These are phyloP conservation scores for Rubia peregrina DNA, from an alignment of 305 asterid genomes.

Conservation along the genomic window DNA sequence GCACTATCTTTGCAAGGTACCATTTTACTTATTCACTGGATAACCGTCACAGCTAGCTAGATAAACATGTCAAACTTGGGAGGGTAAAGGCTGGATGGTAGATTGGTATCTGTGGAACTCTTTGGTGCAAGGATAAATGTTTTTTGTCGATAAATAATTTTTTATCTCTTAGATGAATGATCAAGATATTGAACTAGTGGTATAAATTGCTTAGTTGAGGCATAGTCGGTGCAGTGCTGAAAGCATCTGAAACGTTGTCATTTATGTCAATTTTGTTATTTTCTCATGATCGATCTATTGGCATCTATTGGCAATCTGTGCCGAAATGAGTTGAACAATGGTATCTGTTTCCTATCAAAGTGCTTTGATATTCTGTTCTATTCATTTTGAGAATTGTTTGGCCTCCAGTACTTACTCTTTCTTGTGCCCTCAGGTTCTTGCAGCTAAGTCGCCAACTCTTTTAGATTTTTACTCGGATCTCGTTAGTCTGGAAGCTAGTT, in stretches of 20 bases:
- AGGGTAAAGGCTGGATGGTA: neutral
- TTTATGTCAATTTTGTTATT: neutral
- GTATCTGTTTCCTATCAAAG: neutral
- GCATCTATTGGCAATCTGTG: neutral
- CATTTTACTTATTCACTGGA: neutral
- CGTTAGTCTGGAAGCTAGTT: constrained; percentile 72
- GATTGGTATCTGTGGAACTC: neutral
- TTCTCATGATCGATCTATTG: neutral
- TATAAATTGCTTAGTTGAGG: neutral
- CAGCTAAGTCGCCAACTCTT: constrained; percentile 54
- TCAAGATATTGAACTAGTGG: neutral
- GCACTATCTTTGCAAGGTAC: constrained; percentile 99
- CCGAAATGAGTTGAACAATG: neutral
- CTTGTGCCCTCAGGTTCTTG: constrained; percentile 58
- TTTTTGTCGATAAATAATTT: neutral
- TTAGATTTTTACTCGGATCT: constrained; percentile 71
- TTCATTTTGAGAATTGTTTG: constrained; percentile 1
- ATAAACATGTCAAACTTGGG: neutral
- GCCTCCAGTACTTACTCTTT: constrained; percentile 7
- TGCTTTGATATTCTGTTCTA: neutral
- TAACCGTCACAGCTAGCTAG: neutral
- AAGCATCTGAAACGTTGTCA: neutral
- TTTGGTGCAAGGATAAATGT: neutral
- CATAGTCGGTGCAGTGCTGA: neutral
- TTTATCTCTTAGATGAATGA: neutral